Base-by-base conservation (phyloP, 768 basidiomycete genomes). In the Gloeopeniophorella convolvens region DNA sequence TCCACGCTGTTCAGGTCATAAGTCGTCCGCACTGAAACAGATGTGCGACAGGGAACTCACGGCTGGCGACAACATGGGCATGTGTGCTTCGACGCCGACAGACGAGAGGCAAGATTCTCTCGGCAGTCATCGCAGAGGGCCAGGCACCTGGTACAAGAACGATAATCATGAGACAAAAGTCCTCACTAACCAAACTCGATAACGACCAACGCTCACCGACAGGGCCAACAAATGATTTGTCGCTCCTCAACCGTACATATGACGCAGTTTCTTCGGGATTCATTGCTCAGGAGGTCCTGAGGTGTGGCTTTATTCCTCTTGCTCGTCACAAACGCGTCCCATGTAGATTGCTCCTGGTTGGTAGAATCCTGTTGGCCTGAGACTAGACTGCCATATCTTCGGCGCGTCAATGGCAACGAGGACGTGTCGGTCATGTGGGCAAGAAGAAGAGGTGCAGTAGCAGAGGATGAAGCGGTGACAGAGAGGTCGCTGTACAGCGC, bases 171-270 rank as follows among this genome's bases (percentile, higher is more conserved):
- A 39, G 30, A 37, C 27, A 42, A 21, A 16, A 30, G 12, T 8
- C 9, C 2, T 9, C 11, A 11, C 24, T 40, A 39, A 26, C 27
- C n/a, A 26, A 16, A 21, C 10, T 12, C 5, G 18, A 23, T 13
- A 11, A 36, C 11, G 31, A 26, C 20, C 8, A 20, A 12, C 27
- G 61, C 75, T 60, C 50, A 85, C 83, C 86, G 77, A 63, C 86
- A 89, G n/a, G 86, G 86, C 86, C 86, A 89, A 59, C 85, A 89
- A 43, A 89, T 85, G 50, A 89, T 75, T 60, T 84, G 78, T 42
- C 86, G 68, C 23, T 73, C 68, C 49, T 82, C 82, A n/a, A 69
- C 68, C 23, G 80, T 85, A 58, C 86, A 89, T 42, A 89, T 74
- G 5, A 89, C 85, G 60, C 87, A 89, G 23, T 66, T 61, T 23